Evolutionary conservation across 768 basidiomycete genomes (phyloP), one percentile per base, ranked within the genome.

Genomic region (Lactarius indigo): DNA sequence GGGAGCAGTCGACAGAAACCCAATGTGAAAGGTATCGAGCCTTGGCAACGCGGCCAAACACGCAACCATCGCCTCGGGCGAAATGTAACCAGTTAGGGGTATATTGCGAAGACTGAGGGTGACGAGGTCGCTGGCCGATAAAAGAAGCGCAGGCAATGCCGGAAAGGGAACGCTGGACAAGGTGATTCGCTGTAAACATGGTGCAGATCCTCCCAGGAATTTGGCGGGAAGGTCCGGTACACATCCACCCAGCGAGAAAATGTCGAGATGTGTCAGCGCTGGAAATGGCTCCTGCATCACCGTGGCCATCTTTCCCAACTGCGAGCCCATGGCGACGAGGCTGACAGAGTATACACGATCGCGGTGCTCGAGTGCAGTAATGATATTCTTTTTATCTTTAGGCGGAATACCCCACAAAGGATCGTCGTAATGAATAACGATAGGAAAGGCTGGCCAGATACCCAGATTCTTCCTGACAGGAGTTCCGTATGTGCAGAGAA

Each of bases 161-260:
- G 31, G 33, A 2, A 75, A 74, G 75, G 76, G 72, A 75, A 75
- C 89, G 89, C 89, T 88, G n/a, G 89, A 89, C 90, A 44, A n/a
- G 20, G 3, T n/a, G 44, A 44, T 9, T 10, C 8, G 20, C 44
- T 89, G 87, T 89, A 89, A 84, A 89, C 89, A 92, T 89, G 90
- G 92, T 95, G 94, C 94, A 94, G 20, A 33, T 1, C 15, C 39
- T 30, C 7, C 17, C 28, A 28, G 20, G 33, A 39, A 30, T 28
- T 26, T 10, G 20, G 20, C n/a, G 10, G 47, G n/a, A n/a, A 47
- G n/a, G n/a, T 12, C n/a, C 10, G 47, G n/a, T n/a, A 10, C 5
- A 47, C 12, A 12, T 10, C 10, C 9, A 23, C 23, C 10, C 3
- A 4, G 10, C n/a, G 47, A 23, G 3, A 2, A 47, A 47, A 47